Base-by-base conservation (phyloP, 164 flowering plant species). In the Magnolia kwangsiensis region DNA sequence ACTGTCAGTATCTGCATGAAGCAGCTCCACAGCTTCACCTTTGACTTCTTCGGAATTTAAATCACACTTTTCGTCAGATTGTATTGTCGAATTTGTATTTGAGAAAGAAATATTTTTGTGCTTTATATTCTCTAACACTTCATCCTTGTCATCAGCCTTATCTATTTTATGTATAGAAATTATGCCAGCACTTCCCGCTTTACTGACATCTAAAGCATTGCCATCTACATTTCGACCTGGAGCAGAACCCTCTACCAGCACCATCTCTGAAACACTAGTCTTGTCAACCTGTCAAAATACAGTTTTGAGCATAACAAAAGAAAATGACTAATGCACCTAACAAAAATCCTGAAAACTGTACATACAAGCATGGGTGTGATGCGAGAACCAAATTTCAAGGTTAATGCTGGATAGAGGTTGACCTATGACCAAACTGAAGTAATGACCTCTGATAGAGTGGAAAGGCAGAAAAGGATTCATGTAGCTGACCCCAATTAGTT, bases 131-230 rank as follows among this genome's bases (percentile, higher is more conserved):
- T 70, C 78, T 49, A 74, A 49, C 13, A 55, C 13, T n/a, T 55
- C 61, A 66, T 72, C 73, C 75, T 82, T 69, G 75, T 70, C 51
- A 72, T 18, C 64, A 59, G 74, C 74, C 55, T 45, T 75, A 77
- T 80, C 73, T 23, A 66, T 65, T 70, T 72, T 73, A 73, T 37
- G 65, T 24, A 78, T 72, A 20, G 74, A 78, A 67, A 75, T 73
- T 23, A 50, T 6, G 23, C 27, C 66, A 27, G 50, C 7, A 61
- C n/a, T 51, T 49, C 20, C 21, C 8, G 10, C 37, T 50, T 21
- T 51, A 21, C 16, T 20, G 23, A 7, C 27, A 27, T 68, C 50
- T 13, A 16, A 2, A 71, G 58, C 27, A 45, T 50, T 71, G 72
- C n/a, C 13, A 49, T 71, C 72, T 20, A 10, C 20, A 31, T 8